Percentiles rank a stretch among this genome's conserved stretches.
Evolutionary conservation across 2,329 filamentous ascomycete genomes (phyloP).

Genomic region (Chaetothyriales sp.): DNA sequence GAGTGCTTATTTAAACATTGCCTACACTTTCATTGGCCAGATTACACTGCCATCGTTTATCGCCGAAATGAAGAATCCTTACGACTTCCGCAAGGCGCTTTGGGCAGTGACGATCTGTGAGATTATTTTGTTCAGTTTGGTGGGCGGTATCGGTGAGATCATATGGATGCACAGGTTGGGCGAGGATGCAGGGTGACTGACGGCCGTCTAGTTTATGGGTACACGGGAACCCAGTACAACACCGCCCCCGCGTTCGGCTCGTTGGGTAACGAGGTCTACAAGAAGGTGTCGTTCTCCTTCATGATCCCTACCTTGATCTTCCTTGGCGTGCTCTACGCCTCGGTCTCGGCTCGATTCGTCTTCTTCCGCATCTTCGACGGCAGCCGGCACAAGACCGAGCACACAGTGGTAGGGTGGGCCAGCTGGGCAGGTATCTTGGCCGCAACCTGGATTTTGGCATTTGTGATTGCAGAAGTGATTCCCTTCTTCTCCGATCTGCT

Average conservation of each 20-base stretch:
- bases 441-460: conserved; percentile 67
- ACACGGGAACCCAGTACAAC: conserved; percentile 78
- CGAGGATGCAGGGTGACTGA: background rate
- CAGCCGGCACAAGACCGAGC: conserved; percentile 61
- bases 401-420: conserved; percentile 69
- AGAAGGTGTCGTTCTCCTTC: conserved; percentile 83
- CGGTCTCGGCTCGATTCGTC: conserved; percentile 74
- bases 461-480: conserved; percentile 83
- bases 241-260: conserved; percentile 77
- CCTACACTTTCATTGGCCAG: conserved; percentile 90
- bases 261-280: conserved; percentile 55
- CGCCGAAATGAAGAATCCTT: conserved; percentile 70
- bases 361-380: conserved; percentile 79
- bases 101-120: conserved; percentile 84
- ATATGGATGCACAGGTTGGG: background rate
- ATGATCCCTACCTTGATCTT: conserved; percentile 94
- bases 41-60: conserved; percentile 92
- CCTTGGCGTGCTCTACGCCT: conserved; percentile 77
- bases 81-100: conserved; percentile 82
- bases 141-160: conserved; percentile 47
- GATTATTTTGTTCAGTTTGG: conserved; percentile 68
- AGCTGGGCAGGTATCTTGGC: conserved; percentile 60
- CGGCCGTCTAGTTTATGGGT: conserved; percentile 25
- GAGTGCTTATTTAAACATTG: conserved; percentile 86
- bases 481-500: conserved; percentile 71